A percentile compares a stretch with the other conserved stretches of the same genome.
Evolutionary conservation across 2,329 filamentous ascomycete species (phyloP).

Genomic region (Penicillium sp.): DNA sequence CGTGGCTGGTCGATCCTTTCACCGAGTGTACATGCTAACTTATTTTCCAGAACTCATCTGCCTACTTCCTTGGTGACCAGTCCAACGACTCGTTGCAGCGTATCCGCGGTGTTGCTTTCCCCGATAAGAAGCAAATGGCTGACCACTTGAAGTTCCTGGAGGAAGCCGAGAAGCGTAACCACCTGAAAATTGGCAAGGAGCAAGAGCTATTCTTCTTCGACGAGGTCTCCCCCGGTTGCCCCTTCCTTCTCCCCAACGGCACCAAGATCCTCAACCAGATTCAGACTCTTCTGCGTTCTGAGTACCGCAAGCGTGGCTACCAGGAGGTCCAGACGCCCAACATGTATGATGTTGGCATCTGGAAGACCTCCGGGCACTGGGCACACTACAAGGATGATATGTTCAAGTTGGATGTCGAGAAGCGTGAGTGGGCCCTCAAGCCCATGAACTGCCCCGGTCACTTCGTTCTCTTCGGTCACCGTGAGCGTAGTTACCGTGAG

Average conservation of each 20-base stretch:
- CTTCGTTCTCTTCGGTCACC: constrained; percentile 79
- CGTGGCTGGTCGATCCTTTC: neutral
- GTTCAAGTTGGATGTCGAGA: constrained; percentile 79
- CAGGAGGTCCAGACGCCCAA: constrained; percentile 94
- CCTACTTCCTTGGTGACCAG: constrained; percentile 92
- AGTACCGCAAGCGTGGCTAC: constrained; percentile 92
- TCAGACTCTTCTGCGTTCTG: constrained; percentile 71
- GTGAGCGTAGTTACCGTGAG: constrained; percentile 81
- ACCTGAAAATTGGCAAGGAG: constrained; percentile 87
- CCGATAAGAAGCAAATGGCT: constrained; percentile 90
- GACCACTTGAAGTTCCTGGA: constrained; percentile 94
- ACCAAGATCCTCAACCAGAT: constrained; percentile 91
- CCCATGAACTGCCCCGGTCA: constrained; percentile 99
- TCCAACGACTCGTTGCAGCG: constrained; percentile 93
- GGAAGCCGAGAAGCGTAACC: constrained; percentile 96
- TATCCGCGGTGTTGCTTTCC: constrained; percentile 95
- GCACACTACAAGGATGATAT: constrained; percentile 92
- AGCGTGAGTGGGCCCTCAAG: constrained; percentile 80
- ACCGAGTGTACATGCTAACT: neutral
- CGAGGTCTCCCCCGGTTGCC: constrained; percentile 84
- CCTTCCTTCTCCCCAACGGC: constrained; percentile 89
- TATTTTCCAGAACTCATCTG: constrained; percentile 58
- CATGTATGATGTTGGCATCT: constrained; percentile 89
- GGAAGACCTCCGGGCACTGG: constrained; percentile 96
- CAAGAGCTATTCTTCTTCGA: constrained; percentile 98